phyloP scores from a whole-genome alignment of 768 basidiomycete genomes.

The Lyophyllum decastes region DNA sequence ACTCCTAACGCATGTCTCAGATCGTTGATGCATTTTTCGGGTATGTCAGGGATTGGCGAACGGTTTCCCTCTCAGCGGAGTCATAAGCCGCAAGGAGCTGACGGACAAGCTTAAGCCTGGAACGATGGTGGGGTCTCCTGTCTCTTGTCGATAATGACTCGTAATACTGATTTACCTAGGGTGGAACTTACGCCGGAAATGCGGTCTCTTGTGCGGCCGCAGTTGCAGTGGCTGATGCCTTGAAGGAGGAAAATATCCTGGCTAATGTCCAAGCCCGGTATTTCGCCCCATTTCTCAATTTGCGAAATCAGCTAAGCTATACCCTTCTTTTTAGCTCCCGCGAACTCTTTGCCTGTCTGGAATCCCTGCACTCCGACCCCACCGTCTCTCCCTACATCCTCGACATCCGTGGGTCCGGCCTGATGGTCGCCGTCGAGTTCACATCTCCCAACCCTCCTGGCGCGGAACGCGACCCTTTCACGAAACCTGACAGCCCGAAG shows the following conservation, averaged over 20 bases:
- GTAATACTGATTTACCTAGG: conserved; percentile 36
- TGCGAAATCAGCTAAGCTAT: neutral
- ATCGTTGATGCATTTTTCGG: neutral
- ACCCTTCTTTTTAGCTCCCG: conserved; percentile 48
- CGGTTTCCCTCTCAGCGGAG: conserved; percentile 90
- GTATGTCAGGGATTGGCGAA: conserved; percentile 71
- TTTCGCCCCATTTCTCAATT: conserved; percentile 8
- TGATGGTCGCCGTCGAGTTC: conserved; percentile 89
- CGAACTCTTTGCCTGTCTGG: conserved; percentile 68
- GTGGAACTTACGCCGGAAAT: conserved; percentile 92
- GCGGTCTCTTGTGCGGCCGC: conserved; percentile 92
- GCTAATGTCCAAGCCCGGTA: conserved; percentile 78
- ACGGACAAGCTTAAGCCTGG: conserved; percentile 80
- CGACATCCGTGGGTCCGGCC: conserved; percentile 85
- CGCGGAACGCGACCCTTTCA: conserved; percentile 44
- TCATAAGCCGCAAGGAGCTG: conserved; percentile 78
- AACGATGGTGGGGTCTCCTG: conserved; percentile 57
- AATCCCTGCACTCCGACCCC: conserved; percentile 56
- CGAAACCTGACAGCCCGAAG: conserved; percentile 35
- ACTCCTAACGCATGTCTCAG: too few relatives aligned
- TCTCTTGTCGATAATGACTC: neutral
- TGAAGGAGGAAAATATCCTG: conserved; percentile 80
- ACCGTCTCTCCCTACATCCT: conserved; percentile 60
- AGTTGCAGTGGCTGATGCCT: conserved; percentile 78
- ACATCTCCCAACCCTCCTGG: conserved; percentile 58